A percentile compares a stretch with the other conserved stretches of the same genome.
phyloP scores from a whole-genome alignment of 2,329 filamentous ascomycete species.

The Cordyceps farinosa region DNA sequence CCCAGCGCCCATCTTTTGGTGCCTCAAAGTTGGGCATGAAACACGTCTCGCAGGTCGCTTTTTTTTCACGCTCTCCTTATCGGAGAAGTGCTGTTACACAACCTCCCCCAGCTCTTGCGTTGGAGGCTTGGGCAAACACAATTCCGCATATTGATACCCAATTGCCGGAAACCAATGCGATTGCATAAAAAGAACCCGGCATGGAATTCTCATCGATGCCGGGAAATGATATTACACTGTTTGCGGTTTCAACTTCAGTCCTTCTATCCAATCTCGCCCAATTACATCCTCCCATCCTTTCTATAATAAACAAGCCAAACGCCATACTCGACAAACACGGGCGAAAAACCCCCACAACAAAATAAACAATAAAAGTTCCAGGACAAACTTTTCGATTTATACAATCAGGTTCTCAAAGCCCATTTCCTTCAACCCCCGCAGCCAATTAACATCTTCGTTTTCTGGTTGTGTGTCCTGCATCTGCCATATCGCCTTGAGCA shows the following conservation, averaged over 20 bases:
- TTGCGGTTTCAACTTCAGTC: not conserved
- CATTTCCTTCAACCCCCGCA: slow-evolving; percentile 41
- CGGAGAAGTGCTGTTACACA: too few species aligned
- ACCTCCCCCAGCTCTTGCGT: too few species aligned
- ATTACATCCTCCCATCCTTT: not conserved
- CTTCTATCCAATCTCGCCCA: not conserved
- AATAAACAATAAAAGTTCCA: not conserved
- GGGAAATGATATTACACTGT: not conserved
- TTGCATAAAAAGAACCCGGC: not conserved
- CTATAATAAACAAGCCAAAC: not conserved
- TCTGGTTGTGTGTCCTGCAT: slow-evolving; percentile 34
- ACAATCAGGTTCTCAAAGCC: slow-evolving; percentile 47
- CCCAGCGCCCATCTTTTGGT: not conserved
- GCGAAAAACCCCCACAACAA: not conserved
- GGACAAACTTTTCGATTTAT: slow-evolving; percentile 24
- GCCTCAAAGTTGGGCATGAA: not conserved
- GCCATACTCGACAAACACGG: not conserved
- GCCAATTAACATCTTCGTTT: slow-evolving; percentile 35
- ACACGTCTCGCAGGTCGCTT: not conserved
- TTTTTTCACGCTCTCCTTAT: not conserved
- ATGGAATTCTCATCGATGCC: not conserved
- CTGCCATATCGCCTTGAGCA: slow-evolving; percentile 45
- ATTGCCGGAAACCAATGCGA: too few species aligned
- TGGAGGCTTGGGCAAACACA: too few species aligned
- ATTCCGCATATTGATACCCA: too few species aligned